Conservation (phyloP, 176 grass and related monocot species). For the Paspalum vaginatum region DNA sequence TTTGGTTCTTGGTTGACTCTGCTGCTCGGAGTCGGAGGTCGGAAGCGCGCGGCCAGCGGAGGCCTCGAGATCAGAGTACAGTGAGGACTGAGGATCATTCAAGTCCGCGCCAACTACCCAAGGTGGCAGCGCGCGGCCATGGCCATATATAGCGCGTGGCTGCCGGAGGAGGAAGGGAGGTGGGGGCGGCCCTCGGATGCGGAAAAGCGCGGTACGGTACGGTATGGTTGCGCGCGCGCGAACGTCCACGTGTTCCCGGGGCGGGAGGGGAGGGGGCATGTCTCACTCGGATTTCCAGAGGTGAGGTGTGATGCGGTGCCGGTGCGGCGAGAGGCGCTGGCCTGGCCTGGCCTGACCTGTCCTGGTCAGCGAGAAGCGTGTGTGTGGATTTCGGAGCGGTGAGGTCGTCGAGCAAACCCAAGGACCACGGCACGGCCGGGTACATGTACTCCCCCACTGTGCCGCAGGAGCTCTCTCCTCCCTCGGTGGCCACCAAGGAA, state of each 20-base stretch:
- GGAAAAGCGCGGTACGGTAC: conserved; percentile 41
- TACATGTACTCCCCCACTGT: not conserved
- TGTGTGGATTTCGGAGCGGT: not conserved
- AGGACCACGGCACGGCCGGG: not conserved
- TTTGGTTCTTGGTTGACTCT: conserved; percentile 32
- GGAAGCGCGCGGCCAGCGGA: too few species aligned
- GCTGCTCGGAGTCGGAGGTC: not conserved
- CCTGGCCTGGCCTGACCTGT: conserved; percentile 38
- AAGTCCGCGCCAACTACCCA: conserved; percentile 30
- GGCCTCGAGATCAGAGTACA: conserved; percentile 21
- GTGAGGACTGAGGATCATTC: conserved; percentile 14
- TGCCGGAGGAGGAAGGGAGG: not conserved
- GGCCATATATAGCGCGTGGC: conserved; percentile 48
- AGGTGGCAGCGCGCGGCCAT: conserved; percentile 5
- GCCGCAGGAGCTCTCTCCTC: too few species aligned
- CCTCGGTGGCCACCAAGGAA: too few species aligned
- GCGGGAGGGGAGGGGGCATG: not conserved
- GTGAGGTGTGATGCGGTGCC: conserved; percentile 14
- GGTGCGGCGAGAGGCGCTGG: not conserved
- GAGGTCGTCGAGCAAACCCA: not conserved
- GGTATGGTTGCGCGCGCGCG: not conserved
- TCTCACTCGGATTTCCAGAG: conserved; percentile 43
- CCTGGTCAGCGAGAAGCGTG: conserved; percentile 10
- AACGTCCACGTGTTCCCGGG: conserved; percentile 40
- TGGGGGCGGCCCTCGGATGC: conserved; percentile 24